Percentiles rank a stretch among this genome's conserved stretches.
These are phyloP conservation scores for Vanderwaltozyma yarrowii DNA, from an alignment of 805 yeast species.

Conservation along the genomic window DNA sequence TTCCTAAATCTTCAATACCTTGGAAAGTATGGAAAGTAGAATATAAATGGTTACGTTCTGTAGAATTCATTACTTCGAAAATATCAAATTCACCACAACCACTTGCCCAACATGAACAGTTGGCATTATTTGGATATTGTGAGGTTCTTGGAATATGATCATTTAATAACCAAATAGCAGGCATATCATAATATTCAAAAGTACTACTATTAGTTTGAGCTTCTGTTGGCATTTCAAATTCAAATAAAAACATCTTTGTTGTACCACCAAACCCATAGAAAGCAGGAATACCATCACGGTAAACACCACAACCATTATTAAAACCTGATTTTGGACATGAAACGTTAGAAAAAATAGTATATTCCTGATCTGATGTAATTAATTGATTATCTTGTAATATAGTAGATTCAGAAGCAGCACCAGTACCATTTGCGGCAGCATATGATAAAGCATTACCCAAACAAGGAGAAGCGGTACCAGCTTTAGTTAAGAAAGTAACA, in stretches of 20 bases:
- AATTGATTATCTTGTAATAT: constrained; percentile 39
- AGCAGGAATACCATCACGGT: constrained; percentile 65
- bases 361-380: constrained; percentile 50
- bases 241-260: constrained; percentile 62
- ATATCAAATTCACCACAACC: constrained; percentile 77
- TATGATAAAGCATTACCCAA: constrained; percentile 59
- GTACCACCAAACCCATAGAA: constrained; percentile 60
- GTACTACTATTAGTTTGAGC: constrained; percentile 28
- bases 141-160: constrained; percentile 67
- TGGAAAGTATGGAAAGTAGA: constrained; percentile 71
- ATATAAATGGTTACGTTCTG: constrained; percentile 45
- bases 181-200: constrained; percentile 42
- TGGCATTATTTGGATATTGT: constrained; percentile 47
- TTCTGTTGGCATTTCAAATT: constrained; percentile 59
- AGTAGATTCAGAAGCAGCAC: constrained; percentile 37
- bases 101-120: constrained; percentile 67
- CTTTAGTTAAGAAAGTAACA: constrained; percentile 57
- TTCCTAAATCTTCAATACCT: constrained; percentile 44
- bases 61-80: constrained; percentile 60
- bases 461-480: constrained; percentile 52
- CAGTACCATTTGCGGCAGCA: constrained; percentile 46
- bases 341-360: constrained; percentile 46
- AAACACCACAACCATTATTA: constrained; percentile 63
- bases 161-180: constrained; percentile 69
- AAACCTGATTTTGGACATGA: constrained; percentile 46